Conservation (phyloP, 768 basidiomycete species). For the Pleurotus sapidus region DNA sequence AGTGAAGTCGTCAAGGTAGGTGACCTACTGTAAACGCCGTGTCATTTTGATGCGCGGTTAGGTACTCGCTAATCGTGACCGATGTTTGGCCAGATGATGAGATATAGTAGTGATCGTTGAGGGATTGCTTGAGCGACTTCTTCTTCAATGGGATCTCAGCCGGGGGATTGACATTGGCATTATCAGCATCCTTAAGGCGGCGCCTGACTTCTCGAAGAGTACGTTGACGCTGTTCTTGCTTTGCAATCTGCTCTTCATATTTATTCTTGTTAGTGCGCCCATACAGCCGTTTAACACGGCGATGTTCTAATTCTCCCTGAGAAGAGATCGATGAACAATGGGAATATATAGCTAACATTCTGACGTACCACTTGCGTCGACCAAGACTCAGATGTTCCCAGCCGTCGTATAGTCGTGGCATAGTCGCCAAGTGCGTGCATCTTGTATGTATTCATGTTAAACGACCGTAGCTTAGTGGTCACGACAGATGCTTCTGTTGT, state of each 20-base stretch:
- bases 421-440: constrained; percentile 34
- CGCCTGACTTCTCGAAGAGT: background rate
- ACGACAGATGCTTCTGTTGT: background rate
- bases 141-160: background rate
- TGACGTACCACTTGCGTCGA: constrained; percentile 27
- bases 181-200: constrained; percentile 4
- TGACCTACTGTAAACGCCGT: constrained; percentile 20
- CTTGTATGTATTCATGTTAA: constrained; percentile 33
- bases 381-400: constrained; percentile 34
- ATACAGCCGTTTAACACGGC: constrained; percentile 24
- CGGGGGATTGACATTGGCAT: background rate
- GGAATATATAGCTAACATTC: constrained; percentile 6
- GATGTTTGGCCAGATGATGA: constrained; percentile 14
- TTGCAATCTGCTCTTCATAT: constrained; percentile 14
- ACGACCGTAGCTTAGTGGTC: background rate
- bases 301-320: constrained; percentile 32
- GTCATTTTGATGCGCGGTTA: constrained; percentile 16
- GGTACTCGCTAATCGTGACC: constrained; percentile 9
- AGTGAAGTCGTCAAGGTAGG: background rate
- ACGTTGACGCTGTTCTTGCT: constrained; percentile 14
- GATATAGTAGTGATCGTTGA: constrained; percentile 17
- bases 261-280: constrained; percentile 20
- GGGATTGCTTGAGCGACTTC: background rate
- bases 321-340: background rate
- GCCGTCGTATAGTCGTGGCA: constrained; percentile 14